These are phyloP conservation scores for Albifimbria verrucaria DNA, from an alignment of 2,329 filamentous ascomycete genomes.

Conservation along the genomic window DNA sequence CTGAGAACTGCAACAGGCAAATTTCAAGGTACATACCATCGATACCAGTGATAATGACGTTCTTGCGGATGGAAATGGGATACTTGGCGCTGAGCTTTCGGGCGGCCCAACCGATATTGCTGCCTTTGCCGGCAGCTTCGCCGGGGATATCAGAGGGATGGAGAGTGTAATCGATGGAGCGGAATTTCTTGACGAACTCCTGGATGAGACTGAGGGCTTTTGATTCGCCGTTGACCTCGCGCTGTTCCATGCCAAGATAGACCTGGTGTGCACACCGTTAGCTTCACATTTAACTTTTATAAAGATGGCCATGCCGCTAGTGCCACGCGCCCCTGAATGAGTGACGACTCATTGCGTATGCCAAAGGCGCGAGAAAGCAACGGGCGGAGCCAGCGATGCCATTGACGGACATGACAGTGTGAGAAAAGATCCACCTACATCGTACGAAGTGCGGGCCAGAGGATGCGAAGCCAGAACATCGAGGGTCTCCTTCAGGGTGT, in stretches of 20 bases:
- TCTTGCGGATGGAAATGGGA: slow-evolving; percentile 45
- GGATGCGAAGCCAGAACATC: slow-evolving; percentile 66
- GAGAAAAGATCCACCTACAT: slow-evolving; percentile 53
- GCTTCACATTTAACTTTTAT: background rate
- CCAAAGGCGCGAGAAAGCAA: background rate
- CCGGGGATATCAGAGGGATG: slow-evolving; percentile 64
- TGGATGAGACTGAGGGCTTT: slow-evolving; percentile 63
- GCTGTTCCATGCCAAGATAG: slow-evolving; percentile 70
- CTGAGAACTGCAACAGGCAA: background rate
- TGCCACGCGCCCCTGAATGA: background rate
- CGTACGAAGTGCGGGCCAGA: slow-evolving; percentile 60
- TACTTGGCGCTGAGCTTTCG: slow-evolving; percentile 63
- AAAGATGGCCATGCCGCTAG: background rate
- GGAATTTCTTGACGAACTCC: slow-evolving; percentile 62
- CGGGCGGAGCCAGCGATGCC: too few species aligned
- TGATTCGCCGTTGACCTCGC: slow-evolving; percentile 56
- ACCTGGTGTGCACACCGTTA: slow-evolving; percentile 42
- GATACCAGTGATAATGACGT: slow-evolving; percentile 68
- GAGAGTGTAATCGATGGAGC: slow-evolving; percentile 63
- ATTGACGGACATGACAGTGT: too few species aligned
- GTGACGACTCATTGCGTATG: background rate
- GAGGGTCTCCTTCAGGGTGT: slow-evolving; percentile 65
- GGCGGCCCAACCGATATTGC: slow-evolving; percentile 70
- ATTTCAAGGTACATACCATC: slow-evolving; percentile 55
- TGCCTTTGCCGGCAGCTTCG: slow-evolving; percentile 71